Base-by-base conservation (phyloP, 2,329 filamentous ascomycete genomes). In the Monilinia fructigena region DNA sequence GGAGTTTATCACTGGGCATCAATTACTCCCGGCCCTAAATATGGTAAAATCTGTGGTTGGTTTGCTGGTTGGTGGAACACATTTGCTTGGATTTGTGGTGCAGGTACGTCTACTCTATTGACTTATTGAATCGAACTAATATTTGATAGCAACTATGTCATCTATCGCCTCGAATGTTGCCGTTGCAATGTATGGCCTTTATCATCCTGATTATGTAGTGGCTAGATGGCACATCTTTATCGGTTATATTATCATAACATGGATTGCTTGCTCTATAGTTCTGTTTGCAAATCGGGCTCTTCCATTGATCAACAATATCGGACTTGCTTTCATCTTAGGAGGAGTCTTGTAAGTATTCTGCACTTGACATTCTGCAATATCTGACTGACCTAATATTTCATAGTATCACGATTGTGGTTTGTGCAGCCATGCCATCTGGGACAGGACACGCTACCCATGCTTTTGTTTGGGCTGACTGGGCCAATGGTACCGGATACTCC, bases 281-380 rank as follows among this genome's bases (percentile, higher is more conserved):
- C 81, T 87, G 61, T 83, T 87, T 64, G 81, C 78, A 68, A 88
- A 86, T 70, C 79, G 79, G 65, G 79, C 79, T 38, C 79, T 85
- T 68, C 86, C 82, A 1, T 74, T 76, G 20, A 70, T 87, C 63
- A 83, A 85, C 67, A 81, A 82, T n/a, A 72, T 86, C 11, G 86
- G 85, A 1, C 76, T 85, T 7, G 79, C 83, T 69, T 75, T 84
- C 50, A 81, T 85, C 35, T 69, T 86, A 10, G 79, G 62, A 77
- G 84, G 85, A 5, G 81, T 85, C 38, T 74, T 65, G 63, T 65
- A 23, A 60, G 63, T 60, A 20, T 20, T 38, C 8, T 26, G 38
- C 45, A 12, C 1, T 18, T 11, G 3, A 48, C 0, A 12, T 10
- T 50, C 26, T 20, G 26, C 12, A 38, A 20, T 1, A 16, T 12